A percentile compares a stretch with the other conserved stretches of the same genome.
These are phyloP conservation scores for Sanghuangporus weigelae DNA, from an alignment of 1,284 basidiomycete genomes.

Conservation along the genomic window DNA sequence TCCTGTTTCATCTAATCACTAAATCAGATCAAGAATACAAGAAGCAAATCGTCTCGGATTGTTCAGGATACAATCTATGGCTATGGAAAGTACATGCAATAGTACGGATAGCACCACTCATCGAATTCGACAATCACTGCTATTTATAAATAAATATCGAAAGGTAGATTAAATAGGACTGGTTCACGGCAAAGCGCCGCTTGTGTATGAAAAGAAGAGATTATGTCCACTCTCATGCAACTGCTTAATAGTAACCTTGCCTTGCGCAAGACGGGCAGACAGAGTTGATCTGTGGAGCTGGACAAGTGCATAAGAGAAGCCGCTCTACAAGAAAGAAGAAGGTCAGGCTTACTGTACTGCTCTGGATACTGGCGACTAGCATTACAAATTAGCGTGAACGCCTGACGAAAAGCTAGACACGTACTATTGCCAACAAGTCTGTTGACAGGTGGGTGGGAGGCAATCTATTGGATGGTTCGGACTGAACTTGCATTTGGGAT, in stretches of 20 bases:
- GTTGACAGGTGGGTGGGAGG: slow-evolving; percentile 47
- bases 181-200: too few species aligned
- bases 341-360: slow-evolving; percentile 42
- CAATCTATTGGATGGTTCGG: slow-evolving; percentile 54
- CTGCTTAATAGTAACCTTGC: not conserved
- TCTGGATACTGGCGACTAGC: slow-evolving; percentile 48
- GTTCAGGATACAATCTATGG: not conserved
- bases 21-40: not conserved
- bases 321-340: not conserved
- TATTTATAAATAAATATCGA: too few species aligned
- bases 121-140: too few species aligned
- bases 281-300: slow-evolving; percentile 41
- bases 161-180: too few species aligned
- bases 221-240: too few species aligned
- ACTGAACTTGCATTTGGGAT: slow-evolving; percentile 67
- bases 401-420: slow-evolving; percentile 23
- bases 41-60: not conserved
- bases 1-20: not conserved
- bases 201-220: too few species aligned
- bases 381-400: not conserved
- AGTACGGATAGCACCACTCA: too few species aligned
- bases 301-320: slow-evolving; percentile 6
- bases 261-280: slow-evolving; percentile 35
- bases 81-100: not conserved
- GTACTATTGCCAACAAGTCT: slow-evolving; percentile 76